Evolutionary conservation across 2,329 filamentous ascomycete species (phyloP), one percentile per base, ranked within the genome.

Genomic region (Epichloe coenophiala): DNA sequence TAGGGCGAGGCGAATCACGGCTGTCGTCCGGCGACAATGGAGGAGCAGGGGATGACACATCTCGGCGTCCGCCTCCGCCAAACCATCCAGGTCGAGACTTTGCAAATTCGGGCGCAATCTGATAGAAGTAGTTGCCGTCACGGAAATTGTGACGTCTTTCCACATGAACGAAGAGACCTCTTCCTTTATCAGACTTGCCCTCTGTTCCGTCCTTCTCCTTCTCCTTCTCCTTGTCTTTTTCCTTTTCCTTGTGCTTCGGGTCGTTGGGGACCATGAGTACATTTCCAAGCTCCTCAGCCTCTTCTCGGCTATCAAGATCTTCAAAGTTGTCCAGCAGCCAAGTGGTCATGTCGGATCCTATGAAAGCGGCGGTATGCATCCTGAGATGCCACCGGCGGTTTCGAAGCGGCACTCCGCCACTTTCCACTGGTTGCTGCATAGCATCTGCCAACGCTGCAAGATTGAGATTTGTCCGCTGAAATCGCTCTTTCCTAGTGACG

Each of bases 101-200:
- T 37, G 89, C 81, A 66, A 86, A 89, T 47, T 95, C 88, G 56
- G 78, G 77, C 17, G 81, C 80, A 57, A 98, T 86, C 59, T 95
- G 89, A 62, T 96, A 98, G 68, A 96, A 97, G 68, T 94, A 98
- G 62, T 97, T 93, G 0, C 93, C 93, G 58, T 98, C 93, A 23
- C 91, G 81, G 71, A 98, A 98, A 31, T 84, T 82, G 65, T 98
- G 93, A 37, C 90, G 81, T 59, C 81, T 84, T 57, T 95, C 86
- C 4, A 98, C 93, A 61, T 98, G 94, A 44, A 91, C 80, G 63
- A 98, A 97, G 7, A 98, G 72, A 0, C 88, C 77, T 41, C 68
- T 69, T 45, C 75, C 72, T 15, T 55, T 57, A 48, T 63, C 63
- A 23, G 27, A 8, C 58, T 60, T 48, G 31, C 40, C 33, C 21